These are phyloP conservation scores for Neofusicoccum umdonicola DNA, from an alignment of 2,329 filamentous ascomycete species.

Conservation along the genomic window DNA sequence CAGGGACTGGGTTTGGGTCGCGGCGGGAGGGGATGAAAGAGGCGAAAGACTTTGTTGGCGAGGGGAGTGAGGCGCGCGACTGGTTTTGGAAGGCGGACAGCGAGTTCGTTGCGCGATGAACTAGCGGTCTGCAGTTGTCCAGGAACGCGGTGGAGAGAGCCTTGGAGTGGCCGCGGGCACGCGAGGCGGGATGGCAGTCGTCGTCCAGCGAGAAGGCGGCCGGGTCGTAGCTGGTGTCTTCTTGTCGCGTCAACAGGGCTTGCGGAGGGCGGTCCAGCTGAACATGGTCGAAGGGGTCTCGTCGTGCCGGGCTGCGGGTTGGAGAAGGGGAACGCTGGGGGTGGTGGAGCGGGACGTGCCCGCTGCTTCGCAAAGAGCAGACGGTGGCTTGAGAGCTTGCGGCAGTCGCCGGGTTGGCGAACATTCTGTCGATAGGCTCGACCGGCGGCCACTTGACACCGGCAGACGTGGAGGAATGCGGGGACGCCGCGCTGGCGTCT, in stretches of 20 bases:
- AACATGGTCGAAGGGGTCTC: not conserved
- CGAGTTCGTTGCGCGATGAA: constrained; percentile 31
- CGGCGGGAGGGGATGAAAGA: constrained; percentile 37
- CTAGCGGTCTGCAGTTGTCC: constrained; percentile 35
- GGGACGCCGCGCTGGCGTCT: not conserved
- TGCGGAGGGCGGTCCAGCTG: constrained; percentile 21
- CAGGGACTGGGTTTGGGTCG: not conserved
- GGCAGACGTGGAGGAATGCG: not conserved
- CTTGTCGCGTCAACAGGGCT: not conserved
- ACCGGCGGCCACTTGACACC: not conserved
- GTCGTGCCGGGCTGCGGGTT: not conserved
- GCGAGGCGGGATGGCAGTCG: constrained; percentile 27
- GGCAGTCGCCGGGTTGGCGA: not conserved
- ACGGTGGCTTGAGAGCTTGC: constrained; percentile 29
- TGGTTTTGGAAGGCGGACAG: constrained; percentile 36
- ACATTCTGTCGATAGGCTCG: not conserved
- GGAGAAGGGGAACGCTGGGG: constrained; percentile 14
- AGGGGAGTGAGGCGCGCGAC: constrained; percentile 37
- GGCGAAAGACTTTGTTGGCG: constrained; percentile 38
- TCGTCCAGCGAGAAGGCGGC: constrained; percentile 21
- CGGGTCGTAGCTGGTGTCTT: constrained; percentile 17
- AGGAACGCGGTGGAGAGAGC: constrained; percentile 37
- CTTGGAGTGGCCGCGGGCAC: constrained; percentile 36
- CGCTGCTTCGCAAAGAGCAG: constrained; percentile 25
- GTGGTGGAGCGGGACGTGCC: constrained; percentile 3